phyloP scores from a whole-genome alignment of 1,284 basidiomycete genomes.

The Heliocybe sulcata region DNA sequence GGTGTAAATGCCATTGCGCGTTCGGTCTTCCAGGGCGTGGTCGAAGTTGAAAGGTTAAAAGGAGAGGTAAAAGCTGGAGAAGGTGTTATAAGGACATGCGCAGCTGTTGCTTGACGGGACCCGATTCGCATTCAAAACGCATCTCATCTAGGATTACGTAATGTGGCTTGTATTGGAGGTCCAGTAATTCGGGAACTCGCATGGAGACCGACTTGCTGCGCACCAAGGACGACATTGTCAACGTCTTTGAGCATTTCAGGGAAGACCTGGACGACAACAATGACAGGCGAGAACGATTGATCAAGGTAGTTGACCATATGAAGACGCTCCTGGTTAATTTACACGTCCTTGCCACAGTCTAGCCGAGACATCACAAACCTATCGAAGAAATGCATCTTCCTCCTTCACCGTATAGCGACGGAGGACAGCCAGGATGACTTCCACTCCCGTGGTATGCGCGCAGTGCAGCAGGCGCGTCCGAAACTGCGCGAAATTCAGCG shows the following conservation, averaged over 20 bases:
- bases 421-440: slow-evolving; percentile 33
- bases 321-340: background rate
- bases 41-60: background rate
- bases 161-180: background rate
- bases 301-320: slow-evolving; percentile 50
- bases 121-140: too few species aligned
- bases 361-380: slow-evolving; percentile 85
- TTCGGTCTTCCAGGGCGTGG: background rate
- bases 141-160: background rate
- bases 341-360: slow-evolving; percentile 30
- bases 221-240: slow-evolving; percentile 20
- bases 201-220: slow-evolving; percentile 3
- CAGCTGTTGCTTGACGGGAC: too few species aligned
- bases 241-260: slow-evolving; percentile 53
- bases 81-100: too few species aligned
- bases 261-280: slow-evolving; percentile 68
- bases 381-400: slow-evolving; percentile 95
- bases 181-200: background rate
- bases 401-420: slow-evolving; percentile 74
- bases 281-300: slow-evolving; percentile 73
- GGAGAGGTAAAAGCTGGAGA: background rate
- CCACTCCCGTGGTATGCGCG: slow-evolving; percentile 25
- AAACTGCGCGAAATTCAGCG: slow-evolving; percentile 70
- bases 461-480: slow-evolving; percentile 49
- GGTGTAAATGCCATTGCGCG: slow-evolving; percentile 53